These are phyloP conservation scores for Lachancea mirantina DNA, from an alignment of 805 yeast species.

Conservation along the genomic window DNA sequence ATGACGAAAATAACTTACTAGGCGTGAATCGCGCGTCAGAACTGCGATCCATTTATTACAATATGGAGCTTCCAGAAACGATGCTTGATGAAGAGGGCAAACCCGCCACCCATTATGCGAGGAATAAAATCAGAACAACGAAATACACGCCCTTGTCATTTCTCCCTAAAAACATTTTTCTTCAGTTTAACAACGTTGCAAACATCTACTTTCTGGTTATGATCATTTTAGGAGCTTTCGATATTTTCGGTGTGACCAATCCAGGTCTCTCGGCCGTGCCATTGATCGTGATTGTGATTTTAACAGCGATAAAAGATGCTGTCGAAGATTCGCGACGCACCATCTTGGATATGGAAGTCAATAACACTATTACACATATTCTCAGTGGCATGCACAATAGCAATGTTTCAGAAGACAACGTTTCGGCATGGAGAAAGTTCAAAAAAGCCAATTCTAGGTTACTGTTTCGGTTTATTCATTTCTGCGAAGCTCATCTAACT, in stretches of 20 bases:
- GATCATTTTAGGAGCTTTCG: constrained; percentile 71
- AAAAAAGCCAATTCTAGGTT: constrained; percentile 45
- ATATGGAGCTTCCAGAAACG: constrained; percentile 52
- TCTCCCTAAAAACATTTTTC: constrained; percentile 71
- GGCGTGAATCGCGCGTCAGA: constrained; percentile 36
- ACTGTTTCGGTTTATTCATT: constrained; percentile 21
- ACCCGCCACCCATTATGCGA: constrained; percentile 56
- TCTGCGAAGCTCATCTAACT: constrained; percentile 25
- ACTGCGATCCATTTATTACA: constrained; percentile 50
- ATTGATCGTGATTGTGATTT: constrained; percentile 63
- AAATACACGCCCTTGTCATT: constrained; percentile 89
- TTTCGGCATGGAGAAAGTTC: constrained; percentile 62
- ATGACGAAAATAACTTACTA: constrained; percentile 26
- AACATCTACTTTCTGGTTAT: constrained; percentile 77
- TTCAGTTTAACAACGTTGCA: constrained; percentile 85
- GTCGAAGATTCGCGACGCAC: constrained; percentile 76
- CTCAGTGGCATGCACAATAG: constrained; percentile 48
- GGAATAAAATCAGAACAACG: constrained; percentile 92
- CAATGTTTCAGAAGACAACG: constrained; percentile 56
- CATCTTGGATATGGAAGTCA: constrained; percentile 61
- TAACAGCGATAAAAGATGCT: constrained; percentile 76
- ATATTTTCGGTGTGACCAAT: constrained; percentile 72
- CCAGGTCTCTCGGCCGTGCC: constrained; percentile 75
- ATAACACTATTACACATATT: constrained; percentile 66
- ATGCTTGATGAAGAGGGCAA: constrained; percentile 53